These are phyloP conservation scores for Dalbergia oliveri DNA, from an alignment of 306 rosid genomes.

Conservation along the genomic window DNA sequence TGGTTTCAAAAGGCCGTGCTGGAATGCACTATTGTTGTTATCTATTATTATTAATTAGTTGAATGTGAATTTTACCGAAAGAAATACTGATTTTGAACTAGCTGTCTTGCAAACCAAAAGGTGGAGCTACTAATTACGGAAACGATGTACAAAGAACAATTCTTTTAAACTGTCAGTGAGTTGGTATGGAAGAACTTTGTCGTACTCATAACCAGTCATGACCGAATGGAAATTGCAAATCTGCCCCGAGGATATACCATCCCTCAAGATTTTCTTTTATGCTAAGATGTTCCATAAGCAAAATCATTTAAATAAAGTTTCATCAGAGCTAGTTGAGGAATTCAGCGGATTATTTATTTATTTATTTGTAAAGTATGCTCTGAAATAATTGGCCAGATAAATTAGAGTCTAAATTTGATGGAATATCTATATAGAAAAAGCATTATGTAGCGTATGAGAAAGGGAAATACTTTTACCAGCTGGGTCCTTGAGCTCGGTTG, in stretches of 20 bases:
- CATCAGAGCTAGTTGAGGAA: background rate
- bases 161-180: background rate
- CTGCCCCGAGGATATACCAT: background rate
- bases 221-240: slow-evolving; percentile 6
- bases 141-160: background rate
- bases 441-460: slow-evolving; percentile 1
- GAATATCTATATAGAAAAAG: slow-evolving; percentile 13
- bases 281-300: too few species aligned
- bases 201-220: background rate
- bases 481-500: slow-evolving; percentile 19
- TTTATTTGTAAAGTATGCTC: background rate
- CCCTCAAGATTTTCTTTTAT: too few species aligned
- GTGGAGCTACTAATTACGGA: background rate
- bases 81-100: slow-evolving; percentile 9
- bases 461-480: background rate
- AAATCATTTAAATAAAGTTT: background rate
- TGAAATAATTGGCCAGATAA: slow-evolving; percentile 6
- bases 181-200: background rate
- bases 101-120: background rate
- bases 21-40: background rate
- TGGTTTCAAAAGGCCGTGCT: slow-evolving; percentile 1
- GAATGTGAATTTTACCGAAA: background rate
- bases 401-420: slow-evolving; percentile 26
- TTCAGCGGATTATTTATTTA: too few species aligned
- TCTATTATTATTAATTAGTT: background rate